Percentiles rank a stretch among this genome's conserved stretches.
Evolutionary conservation across 164 flowering plant genomes (phyloP).

Genomic region (Nymphaea thermarum): DNA sequence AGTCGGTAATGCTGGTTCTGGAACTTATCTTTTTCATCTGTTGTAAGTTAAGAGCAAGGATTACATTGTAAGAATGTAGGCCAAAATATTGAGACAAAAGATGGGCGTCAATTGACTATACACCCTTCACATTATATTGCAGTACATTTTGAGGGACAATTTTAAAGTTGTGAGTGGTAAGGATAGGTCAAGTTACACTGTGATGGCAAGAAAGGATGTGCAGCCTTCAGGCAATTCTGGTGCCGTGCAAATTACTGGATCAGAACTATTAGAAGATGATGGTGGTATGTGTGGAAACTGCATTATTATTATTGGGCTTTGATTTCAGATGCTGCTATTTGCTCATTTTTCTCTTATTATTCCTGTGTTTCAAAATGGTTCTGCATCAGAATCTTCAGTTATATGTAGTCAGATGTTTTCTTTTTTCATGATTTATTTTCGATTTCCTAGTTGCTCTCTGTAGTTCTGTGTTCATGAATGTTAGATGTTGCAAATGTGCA

Average conservation of each 20-base stretch:
- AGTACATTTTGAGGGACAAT: conserved; percentile 67
- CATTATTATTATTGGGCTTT: not conserved
- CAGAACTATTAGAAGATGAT: conserved; percentile 33
- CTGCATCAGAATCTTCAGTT: not conserved
- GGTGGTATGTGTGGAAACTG: conserved; percentile 26
- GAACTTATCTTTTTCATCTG: no score
- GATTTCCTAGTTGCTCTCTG: no score
- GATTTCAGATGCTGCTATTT: not conserved
- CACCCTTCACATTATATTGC: conserved; percentile 7
- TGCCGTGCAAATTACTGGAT: conserved; percentile 20
- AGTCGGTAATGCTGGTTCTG: no score
- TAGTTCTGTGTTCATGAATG: no score
- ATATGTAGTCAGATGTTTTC: no score
- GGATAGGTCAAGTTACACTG: conserved; percentile 45
- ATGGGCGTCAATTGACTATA: no score
- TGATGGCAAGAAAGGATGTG: conserved; percentile 45
- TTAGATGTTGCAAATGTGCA: no score
- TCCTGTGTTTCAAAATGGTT: not conserved
- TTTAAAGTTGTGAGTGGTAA: conserved; percentile 33
- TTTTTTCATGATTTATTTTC: no score
- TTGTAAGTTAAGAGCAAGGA: no score
- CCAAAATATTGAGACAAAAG: no score
- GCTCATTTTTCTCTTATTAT: not conserved
- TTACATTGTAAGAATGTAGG: no score
- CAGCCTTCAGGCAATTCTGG: conserved; percentile 34